Percentiles rank a stretch among this genome's conserved stretches.
Conservation (phyloP, 306 rosid species). For the Fragaria vesca region DNA sequence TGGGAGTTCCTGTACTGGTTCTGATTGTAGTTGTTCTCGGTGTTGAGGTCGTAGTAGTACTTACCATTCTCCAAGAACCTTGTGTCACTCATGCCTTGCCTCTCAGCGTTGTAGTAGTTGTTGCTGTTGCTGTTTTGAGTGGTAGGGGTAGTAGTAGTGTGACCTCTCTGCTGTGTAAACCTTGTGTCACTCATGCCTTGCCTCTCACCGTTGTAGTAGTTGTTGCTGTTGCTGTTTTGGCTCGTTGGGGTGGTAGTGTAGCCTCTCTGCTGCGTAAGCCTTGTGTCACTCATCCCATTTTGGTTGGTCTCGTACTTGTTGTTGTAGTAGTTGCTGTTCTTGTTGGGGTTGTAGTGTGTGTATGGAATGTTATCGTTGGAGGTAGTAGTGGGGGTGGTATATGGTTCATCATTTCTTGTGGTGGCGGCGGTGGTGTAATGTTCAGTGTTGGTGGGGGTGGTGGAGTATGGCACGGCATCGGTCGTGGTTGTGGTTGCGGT, state of each 20-base stretch:
- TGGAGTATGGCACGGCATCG: constrained; percentile 17
- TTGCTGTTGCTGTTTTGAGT: constrained; percentile 20
- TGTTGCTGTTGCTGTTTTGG: constrained; percentile 19
- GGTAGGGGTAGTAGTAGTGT: constrained; percentile 31
- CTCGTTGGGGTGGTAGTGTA: constrained; percentile 37
- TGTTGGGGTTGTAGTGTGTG: constrained; percentile 26
- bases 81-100: constrained; percentile 90
- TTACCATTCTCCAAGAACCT: constrained; percentile 73
- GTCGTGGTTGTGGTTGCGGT: constrained; percentile 16
- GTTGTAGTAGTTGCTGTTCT: constrained; percentile 34
- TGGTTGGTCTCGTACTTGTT: constrained; percentile 20
- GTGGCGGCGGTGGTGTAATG: constrained; percentile 36
- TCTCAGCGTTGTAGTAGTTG: constrained; percentile 41
- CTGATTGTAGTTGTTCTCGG: constrained; percentile 43
- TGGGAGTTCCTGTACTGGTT: constrained; percentile 38
- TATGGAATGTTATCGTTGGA: constrained; percentile 29
- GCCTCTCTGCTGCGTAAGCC: constrained; percentile 32
- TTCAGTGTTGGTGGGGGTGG: constrained; percentile 27
- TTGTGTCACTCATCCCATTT: constrained; percentile 22
- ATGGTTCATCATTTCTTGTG: constrained; percentile 8
- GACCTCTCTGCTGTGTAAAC: constrained; percentile 39
- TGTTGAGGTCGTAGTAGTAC: constrained; percentile 39
- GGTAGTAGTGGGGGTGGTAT: constrained; percentile 26
- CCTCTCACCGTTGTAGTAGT: constrained; percentile 39
- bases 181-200: constrained; percentile 95